Percentiles rank a stretch among this genome's conserved stretches.
Evolutionary conservation across 1,284 basidiomycete species (phyloP).

Genomic region (Sparassis latifolia): DNA sequence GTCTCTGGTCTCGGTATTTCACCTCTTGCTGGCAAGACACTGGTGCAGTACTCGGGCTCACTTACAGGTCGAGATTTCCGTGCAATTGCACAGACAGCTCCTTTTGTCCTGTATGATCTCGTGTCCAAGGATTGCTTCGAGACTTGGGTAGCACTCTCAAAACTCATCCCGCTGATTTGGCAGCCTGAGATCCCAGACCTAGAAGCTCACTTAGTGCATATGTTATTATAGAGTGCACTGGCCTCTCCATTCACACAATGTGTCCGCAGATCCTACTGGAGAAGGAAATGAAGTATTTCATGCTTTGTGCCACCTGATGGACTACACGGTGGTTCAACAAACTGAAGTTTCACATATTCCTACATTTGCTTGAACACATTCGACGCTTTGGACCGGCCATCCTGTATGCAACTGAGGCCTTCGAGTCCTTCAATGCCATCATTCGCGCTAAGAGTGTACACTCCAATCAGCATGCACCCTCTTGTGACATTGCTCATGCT

Average conservation of each 20-base stretch:
- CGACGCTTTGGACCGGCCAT: conserved; percentile 21
- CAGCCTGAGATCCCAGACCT: conserved; percentile 23
- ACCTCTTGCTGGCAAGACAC: conserved; percentile 14
- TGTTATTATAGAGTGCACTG: background rate
- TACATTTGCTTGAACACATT: conserved; percentile 19
- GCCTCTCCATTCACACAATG: background rate
- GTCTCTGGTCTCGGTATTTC: conserved; percentile 19
- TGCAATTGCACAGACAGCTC: conserved; percentile 22
- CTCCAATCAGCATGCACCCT: conserved; percentile 37
- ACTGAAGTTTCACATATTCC: conserved; percentile 24
- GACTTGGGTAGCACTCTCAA: conserved; percentile 20
- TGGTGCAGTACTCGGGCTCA: conserved; percentile 25
- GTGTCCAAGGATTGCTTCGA: conserved; percentile 9
- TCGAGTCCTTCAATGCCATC: conserved; percentile 42
- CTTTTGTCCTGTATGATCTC: conserved; percentile 23
- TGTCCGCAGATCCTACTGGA: background rate
- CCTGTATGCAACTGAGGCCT: conserved; percentile 31
- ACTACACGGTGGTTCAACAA: conserved; percentile 25
- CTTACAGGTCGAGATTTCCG: conserved; percentile 26
- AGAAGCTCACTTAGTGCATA: conserved; percentile 12
- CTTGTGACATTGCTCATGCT: conserved; percentile 31
- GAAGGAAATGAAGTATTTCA: conserved; percentile 3
- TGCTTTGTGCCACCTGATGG: conserved; percentile 11
- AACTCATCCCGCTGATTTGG: conserved; percentile 19
- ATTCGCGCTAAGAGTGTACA: conserved; percentile 35